Evolutionary conservation across 2,329 filamentous ascomycete species (phyloP).

Genomic region (Aspergillus piperis): DNA sequence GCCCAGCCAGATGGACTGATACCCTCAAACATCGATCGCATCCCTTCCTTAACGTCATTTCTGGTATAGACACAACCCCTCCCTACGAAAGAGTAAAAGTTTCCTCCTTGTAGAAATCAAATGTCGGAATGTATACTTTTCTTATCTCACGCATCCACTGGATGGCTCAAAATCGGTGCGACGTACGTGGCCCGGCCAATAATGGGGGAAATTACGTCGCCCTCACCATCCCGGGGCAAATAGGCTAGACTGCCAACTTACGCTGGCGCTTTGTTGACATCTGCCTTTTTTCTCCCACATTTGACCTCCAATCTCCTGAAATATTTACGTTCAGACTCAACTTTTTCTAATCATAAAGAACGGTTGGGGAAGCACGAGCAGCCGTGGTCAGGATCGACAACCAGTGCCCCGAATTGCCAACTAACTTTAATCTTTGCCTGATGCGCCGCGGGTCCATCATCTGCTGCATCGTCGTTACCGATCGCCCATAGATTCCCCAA

Average conservation of each 20-base stretch:
- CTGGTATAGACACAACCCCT: background rate
- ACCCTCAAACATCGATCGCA: background rate
- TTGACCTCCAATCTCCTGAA: background rate
- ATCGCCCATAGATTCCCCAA: slow-evolving; percentile 1
- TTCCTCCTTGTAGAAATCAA: background rate
- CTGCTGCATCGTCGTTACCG: slow-evolving; percentile 2
- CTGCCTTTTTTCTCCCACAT: background rate
- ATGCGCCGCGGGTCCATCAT: slow-evolving; percentile 2
- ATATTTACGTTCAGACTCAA: background rate
- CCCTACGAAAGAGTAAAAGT: background rate
- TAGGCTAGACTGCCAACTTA: background rate
- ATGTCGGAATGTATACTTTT: background rate
- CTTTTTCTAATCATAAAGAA: background rate
- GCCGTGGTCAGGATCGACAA: background rate
- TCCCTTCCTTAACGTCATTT: background rate
- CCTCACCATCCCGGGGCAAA: background rate
- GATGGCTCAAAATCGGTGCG: background rate
- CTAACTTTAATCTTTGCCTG: background rate
- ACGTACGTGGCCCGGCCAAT: slow-evolving; percentile 13
- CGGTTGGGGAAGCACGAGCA: background rate
- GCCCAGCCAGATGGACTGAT: slow-evolving; percentile 1
- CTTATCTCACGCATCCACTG: background rate
- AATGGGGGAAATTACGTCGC: slow-evolving; percentile 3
- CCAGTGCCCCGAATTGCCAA: too few relatives aligned
- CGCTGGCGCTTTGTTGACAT: background rate